Evolutionary conservation across 352 stramenopile species (phyloP).

Genomic region (Globisporangium cederbergense): DNA sequence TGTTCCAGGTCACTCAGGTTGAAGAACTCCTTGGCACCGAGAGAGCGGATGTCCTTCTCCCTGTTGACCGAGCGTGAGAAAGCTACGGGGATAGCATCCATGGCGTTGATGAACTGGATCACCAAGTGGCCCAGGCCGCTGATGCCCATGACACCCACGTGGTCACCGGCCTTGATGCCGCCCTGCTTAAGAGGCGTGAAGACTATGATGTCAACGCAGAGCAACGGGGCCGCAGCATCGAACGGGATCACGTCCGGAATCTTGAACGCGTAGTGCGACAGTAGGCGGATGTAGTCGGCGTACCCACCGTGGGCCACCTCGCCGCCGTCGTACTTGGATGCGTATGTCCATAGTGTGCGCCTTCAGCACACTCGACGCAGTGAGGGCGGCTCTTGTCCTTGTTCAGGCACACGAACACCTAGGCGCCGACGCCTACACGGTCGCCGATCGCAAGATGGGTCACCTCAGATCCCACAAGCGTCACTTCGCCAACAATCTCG

Average conservation of each 20-base stretch:
- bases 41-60: constrained; percentile 33
- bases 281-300: constrained; percentile 58
- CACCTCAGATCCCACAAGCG: constrained; percentile 36
- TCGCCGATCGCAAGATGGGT: constrained; percentile 70
- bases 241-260: constrained; percentile 72
- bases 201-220: constrained; percentile 85
- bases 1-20: constrained; percentile 43
- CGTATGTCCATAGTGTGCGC: constrained; percentile 50
- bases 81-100: constrained; percentile 38
- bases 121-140: constrained; percentile 85
- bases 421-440: constrained; percentile 6
- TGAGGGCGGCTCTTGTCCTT: constrained; percentile 15
- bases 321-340: constrained; percentile 26
- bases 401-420: not conserved
- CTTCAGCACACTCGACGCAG: constrained; percentile 58
- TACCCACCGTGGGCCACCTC: constrained; percentile 56
- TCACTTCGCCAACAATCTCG: constrained; percentile 53
- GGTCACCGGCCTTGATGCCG: constrained; percentile 36
- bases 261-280: constrained; percentile 57
- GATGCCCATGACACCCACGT: constrained; percentile 73
- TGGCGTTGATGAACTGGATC: constrained; percentile 52
- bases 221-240: constrained; percentile 49
- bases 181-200: constrained; percentile 68
- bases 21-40: constrained; percentile 59
- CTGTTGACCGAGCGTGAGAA: constrained; percentile 68